A percentile compares a stretch with the other conserved stretches of the same genome.
These are phyloP conservation scores for Desmodesmus armatus DNA, from an alignment of 139 green algal species.

Conservation along the genomic window DNA sequence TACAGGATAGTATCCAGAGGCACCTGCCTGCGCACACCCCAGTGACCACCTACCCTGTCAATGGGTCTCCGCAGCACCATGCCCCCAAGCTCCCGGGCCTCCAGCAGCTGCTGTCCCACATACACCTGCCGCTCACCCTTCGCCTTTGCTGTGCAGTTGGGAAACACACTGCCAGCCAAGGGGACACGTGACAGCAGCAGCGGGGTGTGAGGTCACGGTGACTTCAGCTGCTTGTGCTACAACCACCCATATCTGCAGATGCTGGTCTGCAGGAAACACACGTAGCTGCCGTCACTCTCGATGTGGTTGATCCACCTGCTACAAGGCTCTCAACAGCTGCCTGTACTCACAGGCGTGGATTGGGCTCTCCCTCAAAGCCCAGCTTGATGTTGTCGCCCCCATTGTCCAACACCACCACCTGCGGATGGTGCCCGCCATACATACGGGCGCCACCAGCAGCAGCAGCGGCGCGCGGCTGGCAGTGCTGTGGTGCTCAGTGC, in stretches of 20 bases:
- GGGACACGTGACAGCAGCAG: neutral
- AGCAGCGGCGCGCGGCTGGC: neutral
- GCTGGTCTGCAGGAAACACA: neutral
- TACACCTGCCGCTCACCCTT: conserved; percentile 77
- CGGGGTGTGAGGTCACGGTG: neutral
- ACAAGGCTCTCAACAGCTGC: neutral
- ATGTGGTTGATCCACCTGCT: no score
- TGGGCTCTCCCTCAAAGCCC: conserved; percentile 66
- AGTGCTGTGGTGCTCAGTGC: no score
- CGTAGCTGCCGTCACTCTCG: neutral
- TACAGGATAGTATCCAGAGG: no score
- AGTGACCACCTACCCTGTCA: conserved; percentile 70
- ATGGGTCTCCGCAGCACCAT: conserved; percentile 77
- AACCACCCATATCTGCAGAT: neutral
- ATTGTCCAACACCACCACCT: conserved; percentile 83
- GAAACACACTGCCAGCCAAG: conserved; percentile 79
- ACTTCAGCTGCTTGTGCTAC: neutral
- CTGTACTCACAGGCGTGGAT: conserved; percentile 59
- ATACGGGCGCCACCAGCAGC: no score
- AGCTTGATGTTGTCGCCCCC: conserved; percentile 79
- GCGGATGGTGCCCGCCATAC: conserved; percentile 4
- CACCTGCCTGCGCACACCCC: neutral
- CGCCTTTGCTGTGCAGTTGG: conserved; percentile 81
- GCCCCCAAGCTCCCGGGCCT: conserved; percentile 73
- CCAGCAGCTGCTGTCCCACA: conserved; percentile 74